These are phyloP conservation scores for Exophiala oligosperma DNA, from an alignment of 2,329 filamentous ascomycete species.

Conservation along the genomic window DNA sequence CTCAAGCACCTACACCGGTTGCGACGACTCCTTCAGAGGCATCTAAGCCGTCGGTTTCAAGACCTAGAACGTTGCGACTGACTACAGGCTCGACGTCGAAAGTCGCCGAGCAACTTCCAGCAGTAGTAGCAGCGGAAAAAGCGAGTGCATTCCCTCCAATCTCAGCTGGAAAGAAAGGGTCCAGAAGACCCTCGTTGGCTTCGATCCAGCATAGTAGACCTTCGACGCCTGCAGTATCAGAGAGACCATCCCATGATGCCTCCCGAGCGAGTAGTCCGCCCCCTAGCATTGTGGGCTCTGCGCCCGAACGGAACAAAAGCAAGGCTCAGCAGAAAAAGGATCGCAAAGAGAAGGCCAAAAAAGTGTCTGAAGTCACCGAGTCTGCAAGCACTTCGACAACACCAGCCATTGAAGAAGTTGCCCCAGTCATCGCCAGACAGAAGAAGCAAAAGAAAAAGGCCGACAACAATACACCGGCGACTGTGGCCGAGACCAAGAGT, in stretches of 20 bases:
- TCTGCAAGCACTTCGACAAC: slow-evolving; percentile 29
- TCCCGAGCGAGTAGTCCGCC: slow-evolving; percentile 62
- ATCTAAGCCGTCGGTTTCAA: slow-evolving; percentile 14
- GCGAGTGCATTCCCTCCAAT: slow-evolving; percentile 17
- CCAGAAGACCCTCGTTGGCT: slow-evolving; percentile 34
- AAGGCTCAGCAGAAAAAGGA: slow-evolving; percentile 65
- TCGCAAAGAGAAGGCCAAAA: slow-evolving; percentile 50
- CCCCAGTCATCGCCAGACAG: slow-evolving; percentile 63
- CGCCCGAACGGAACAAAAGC: slow-evolving; percentile 59
- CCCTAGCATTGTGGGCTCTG: slow-evolving; percentile 56
- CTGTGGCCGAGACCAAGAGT: slow-evolving; percentile 5
- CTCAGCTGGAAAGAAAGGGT: slow-evolving; percentile 17
- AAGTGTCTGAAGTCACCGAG: slow-evolving; percentile 44
- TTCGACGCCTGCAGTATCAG: slow-evolving; percentile 60
- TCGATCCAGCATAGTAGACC: slow-evolving; percentile 61
- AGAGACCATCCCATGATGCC: slow-evolving; percentile 49
- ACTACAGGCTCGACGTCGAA: slow-evolving; percentile 23
- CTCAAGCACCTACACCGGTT: slow-evolving; percentile 17
- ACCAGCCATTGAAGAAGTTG: slow-evolving; percentile 50
- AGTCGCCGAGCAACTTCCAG: slow-evolving; percentile 18
- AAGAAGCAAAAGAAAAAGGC: slow-evolving; percentile 53
- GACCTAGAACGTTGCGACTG: slow-evolving; percentile 26
- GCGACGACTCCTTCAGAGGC: slow-evolving; percentile 16
- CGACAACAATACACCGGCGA: slow-evolving; percentile 12
- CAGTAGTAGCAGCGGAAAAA: slow-evolving; percentile 27